Conservation (phyloP, 176 grass and related monocot genomes). For the Typha latifolia region DNA sequence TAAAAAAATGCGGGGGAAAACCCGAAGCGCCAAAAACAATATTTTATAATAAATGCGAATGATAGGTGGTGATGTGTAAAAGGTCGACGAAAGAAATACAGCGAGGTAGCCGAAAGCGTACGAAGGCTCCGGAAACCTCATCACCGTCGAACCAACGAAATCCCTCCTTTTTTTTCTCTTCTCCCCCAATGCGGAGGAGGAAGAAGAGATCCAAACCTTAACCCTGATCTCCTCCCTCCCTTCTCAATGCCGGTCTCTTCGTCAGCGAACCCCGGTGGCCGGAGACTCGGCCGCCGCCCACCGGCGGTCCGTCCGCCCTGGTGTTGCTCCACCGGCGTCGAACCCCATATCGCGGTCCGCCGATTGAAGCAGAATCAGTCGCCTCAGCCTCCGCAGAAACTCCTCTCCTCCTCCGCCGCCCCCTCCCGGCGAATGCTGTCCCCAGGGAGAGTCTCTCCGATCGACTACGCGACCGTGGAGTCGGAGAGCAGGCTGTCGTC, state of each 20-base stretch:
- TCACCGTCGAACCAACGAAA: background rate
- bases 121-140: background rate
- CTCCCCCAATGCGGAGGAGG: constrained; percentile 33
- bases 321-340: constrained; percentile 70
- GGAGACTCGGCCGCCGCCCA: constrained; percentile 10
- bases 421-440: constrained; percentile 56
- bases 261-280: constrained; percentile 12
- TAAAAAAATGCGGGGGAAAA: too few species aligned
- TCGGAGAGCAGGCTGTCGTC: constrained; percentile 30
- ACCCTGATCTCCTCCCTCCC: background rate
- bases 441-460: constrained; percentile 56
- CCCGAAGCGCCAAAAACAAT: too few species aligned
- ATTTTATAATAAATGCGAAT: too few species aligned
- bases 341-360: constrained; percentile 19
- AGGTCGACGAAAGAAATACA: background rate
- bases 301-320: constrained; percentile 35
- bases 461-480: constrained; percentile 48
- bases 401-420: constrained; percentile 3
- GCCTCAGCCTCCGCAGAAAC: background rate
- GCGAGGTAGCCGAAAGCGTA: background rate
- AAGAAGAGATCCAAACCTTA: constrained; percentile 23
- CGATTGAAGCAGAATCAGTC: constrained; percentile 9
- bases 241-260: constrained; percentile 30
- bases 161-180: background rate
- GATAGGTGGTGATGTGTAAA: too few species aligned